A percentile compares a stretch with the other conserved stretches of the same genome.
Evolutionary conservation across 1,139 yeast species (phyloP).

Genomic region (Fermentozyma sake): DNA sequence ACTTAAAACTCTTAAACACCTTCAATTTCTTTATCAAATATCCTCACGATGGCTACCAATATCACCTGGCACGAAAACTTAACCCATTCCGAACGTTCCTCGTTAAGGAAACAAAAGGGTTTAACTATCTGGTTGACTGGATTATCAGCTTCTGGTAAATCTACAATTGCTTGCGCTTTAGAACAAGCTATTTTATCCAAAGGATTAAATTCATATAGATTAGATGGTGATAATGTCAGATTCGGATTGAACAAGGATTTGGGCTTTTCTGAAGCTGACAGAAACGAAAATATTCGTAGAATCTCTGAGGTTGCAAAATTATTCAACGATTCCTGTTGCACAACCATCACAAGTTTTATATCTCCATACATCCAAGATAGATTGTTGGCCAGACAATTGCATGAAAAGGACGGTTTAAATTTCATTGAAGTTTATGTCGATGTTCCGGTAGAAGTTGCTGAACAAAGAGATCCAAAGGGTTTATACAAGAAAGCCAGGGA

Average conservation of each 20-base stretch:
- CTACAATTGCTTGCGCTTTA: constrained; percentile 91
- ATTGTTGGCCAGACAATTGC: constrained; percentile 78
- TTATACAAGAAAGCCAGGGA: constrained; percentile 94
- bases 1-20: too few relatives aligned
- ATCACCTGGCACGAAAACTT: constrained; percentile 95
- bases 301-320: constrained; percentile 88
- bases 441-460: constrained; percentile 91
- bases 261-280: constrained; percentile 86
- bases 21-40: too few relatives aligned
- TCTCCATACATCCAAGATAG: constrained; percentile 87
- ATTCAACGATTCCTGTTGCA: constrained; percentile 83
- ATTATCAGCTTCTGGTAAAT: constrained; percentile 89
- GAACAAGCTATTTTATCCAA: constrained; percentile 74
- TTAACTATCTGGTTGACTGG: constrained; percentile 95
- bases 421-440: constrained; percentile 89
- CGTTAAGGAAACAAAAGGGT: constrained; percentile 74
- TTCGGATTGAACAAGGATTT: constrained; percentile 92
- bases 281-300: constrained; percentile 92
- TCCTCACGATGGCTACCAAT: constrained; percentile 97
- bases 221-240: constrained; percentile 93
- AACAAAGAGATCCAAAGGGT: constrained; percentile 95
- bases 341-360: constrained; percentile 86
- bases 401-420: constrained; percentile 68
- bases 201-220: constrained; percentile 71
- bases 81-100: constrained; percentile 74